Percentiles rank a stretch among this genome's conserved stretches.
phyloP scores from a whole-genome alignment of 2,329 filamentous ascomycete species.

The Xenoacremonium recifei region DNA sequence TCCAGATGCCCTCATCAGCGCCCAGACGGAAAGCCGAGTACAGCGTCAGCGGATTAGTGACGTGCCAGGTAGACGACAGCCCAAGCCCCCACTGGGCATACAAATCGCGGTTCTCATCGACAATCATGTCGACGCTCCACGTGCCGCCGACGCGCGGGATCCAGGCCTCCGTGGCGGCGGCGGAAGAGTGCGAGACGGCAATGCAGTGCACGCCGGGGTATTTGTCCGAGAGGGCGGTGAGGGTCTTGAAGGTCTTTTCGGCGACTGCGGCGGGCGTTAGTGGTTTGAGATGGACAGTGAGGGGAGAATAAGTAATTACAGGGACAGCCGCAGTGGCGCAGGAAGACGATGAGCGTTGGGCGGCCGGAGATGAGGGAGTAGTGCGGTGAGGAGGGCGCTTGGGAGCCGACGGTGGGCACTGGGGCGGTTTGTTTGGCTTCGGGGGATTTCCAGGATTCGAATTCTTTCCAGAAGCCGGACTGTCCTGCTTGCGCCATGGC shows the following conservation, averaged over 20 bases:
- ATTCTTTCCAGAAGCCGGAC: slow-evolving; percentile 36
- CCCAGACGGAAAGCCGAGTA: slow-evolving; percentile 57
- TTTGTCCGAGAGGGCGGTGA: slow-evolving; percentile 50
- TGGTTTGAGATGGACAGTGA: too few relatives aligned
- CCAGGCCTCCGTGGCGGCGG: slow-evolving; percentile 55
- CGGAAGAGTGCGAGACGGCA: slow-evolving; percentile 60
- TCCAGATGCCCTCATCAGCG: slow-evolving; percentile 64
- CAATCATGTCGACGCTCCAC: slow-evolving; percentile 56
- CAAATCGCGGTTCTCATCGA: slow-evolving; percentile 58
- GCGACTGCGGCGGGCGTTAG: slow-evolving; percentile 51
- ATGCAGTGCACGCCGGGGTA: slow-evolving; percentile 54
- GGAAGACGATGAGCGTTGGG: slow-evolving; percentile 63
- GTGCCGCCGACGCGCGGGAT: slow-evolving; percentile 54
- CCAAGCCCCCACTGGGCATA: slow-evolving; percentile 68
- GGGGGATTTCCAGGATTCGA: slow-evolving; percentile 41
- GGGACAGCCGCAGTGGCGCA: slow-evolving; percentile 73
- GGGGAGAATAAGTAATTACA: slow-evolving; percentile 47
- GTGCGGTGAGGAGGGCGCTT: slow-evolving; percentile 53
- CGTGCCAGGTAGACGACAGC: slow-evolving; percentile 59
- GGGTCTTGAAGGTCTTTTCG: slow-evolving; percentile 60
- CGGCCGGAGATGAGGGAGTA: slow-evolving; percentile 53
- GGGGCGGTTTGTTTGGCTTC: slow-evolving; percentile 42
- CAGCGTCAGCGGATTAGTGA: slow-evolving; percentile 57
- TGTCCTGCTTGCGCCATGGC: too few relatives aligned
- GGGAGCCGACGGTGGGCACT: slow-evolving; percentile 50